Evolutionary conservation across 345 rosid genomes (phyloP).

Genomic region (Raphanus sativus): DNA sequence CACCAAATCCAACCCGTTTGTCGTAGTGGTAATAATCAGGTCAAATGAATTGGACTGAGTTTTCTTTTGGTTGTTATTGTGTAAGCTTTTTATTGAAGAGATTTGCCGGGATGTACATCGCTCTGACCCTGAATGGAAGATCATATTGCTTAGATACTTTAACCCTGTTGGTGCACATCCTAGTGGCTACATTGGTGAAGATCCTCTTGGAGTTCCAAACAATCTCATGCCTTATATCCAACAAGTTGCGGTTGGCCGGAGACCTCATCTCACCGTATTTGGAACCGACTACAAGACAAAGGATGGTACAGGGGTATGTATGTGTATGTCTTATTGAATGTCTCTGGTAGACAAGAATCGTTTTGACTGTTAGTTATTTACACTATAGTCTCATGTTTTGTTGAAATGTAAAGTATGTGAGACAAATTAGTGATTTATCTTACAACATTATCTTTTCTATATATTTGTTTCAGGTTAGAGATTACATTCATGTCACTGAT

Average conservation of each 20-base stretch:
- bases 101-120: constrained; percentile 69
- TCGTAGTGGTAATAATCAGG: not conserved
- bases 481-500: constrained; percentile 92
- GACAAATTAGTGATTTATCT: not conserved
- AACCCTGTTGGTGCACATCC: constrained; percentile 99
- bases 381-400: not conserved
- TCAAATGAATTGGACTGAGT: not conserved
- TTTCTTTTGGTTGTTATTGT: constrained; percentile 11
- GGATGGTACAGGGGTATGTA: constrained; percentile 98
- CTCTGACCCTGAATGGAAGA: constrained; percentile 85
- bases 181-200: constrained; percentile 91
- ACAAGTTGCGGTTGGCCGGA: constrained; percentile 95
- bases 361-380: not conserved
- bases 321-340: constrained; percentile 11
- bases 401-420: not conserved
- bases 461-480: constrained; percentile 63
- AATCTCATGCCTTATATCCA: constrained; percentile 97
- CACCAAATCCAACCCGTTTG: not conserved
- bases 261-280: constrained; percentile 71
- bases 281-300: constrained; percentile 82
- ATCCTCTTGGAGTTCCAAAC: constrained; percentile 91
- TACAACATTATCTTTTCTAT: not conserved
- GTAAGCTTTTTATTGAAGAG: constrained; percentile 86
- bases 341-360: not conserved
- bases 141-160: constrained; percentile 86